Evolutionary conservation across 2,329 filamentous ascomycete species (phyloP).

Genomic region (Xylaria sp.): DNA sequence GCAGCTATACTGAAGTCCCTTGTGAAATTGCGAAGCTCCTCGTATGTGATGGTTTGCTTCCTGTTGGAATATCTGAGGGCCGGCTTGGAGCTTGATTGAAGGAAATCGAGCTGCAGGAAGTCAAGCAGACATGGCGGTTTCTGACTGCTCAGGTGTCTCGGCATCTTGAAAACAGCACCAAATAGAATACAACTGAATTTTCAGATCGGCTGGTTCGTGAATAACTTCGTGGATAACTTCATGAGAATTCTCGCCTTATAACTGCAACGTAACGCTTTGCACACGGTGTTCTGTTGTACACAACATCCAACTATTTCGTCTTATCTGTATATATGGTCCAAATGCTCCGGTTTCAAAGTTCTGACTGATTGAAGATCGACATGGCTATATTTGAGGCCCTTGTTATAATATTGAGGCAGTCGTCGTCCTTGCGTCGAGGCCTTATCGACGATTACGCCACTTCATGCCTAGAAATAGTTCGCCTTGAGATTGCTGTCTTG

Average conservation of each 20-base stretch:
- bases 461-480: background rate
- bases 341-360: background rate
- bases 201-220: background rate
- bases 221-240: background rate
- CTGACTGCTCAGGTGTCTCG: background rate
- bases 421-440: background rate
- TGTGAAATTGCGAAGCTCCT: constrained; percentile 42
- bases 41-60: constrained; percentile 44
- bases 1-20: constrained; percentile 42
- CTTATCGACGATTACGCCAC: background rate
- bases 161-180: background rate
- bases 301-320: background rate
- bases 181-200: background rate
- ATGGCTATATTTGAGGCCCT: background rate
- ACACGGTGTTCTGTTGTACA: background rate
- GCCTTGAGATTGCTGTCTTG: background rate
- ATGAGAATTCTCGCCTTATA: too few relatives aligned
- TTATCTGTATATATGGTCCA: background rate
- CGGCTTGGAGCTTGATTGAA: constrained; percentile 26
- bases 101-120: constrained; percentile 43
- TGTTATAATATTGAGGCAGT: background rate
- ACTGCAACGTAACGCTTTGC: too few relatives aligned
- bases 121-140: constrained; percentile 44
- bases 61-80: constrained; percentile 23
- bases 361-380: background rate